Conservation (phyloP, 352 stramenopile species). For the Pythium periplocum region DNA sequence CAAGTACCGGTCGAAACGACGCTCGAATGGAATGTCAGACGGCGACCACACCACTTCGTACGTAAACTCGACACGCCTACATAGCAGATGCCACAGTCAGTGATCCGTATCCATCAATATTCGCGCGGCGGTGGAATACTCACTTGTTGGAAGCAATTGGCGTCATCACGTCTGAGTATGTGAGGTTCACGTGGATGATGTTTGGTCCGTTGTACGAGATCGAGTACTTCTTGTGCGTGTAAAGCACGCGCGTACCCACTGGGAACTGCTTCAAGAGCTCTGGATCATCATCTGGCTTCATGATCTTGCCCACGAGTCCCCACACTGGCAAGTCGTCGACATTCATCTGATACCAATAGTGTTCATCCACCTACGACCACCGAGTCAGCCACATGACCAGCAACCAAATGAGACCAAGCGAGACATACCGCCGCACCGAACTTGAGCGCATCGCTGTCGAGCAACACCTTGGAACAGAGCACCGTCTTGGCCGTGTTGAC, state of each 20-base stretch:
- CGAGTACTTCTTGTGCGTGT: conserved; percentile 95
- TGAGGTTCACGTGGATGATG: conserved; percentile 98
- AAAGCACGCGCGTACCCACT: conserved; percentile 87
- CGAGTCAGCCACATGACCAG: background rate
- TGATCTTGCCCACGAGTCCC: conserved; percentile 97
- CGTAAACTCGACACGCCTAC: conserved; percentile 88
- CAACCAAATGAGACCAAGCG: background rate
- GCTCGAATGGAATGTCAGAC: conserved; percentile 92
- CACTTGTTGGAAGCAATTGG: conserved; percentile 83
- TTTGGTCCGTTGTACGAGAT: conserved; percentile 96
- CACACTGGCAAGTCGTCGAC: conserved; percentile 98
- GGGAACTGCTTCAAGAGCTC: conserved; percentile 80
- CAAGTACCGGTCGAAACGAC: conserved; percentile 97
- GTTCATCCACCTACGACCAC: conserved; percentile 74
- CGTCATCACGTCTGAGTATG: conserved; percentile 87
- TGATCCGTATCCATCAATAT: background rate
- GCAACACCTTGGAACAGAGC: conserved; percentile 71
- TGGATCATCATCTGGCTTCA: conserved; percentile 83
- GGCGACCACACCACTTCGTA: conserved; percentile 92
- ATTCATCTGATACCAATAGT: conserved; percentile 99
- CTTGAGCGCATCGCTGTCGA: conserved; percentile 64
- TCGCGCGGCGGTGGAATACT: background rate
- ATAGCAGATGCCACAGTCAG: background rate
- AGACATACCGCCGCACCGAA: conserved; percentile 62
- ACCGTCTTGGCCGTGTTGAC: conserved; percentile 58